phyloP scores from a whole-genome alignment of 2,329 filamentous ascomycete species.

The Fusarium newnesense region DNA sequence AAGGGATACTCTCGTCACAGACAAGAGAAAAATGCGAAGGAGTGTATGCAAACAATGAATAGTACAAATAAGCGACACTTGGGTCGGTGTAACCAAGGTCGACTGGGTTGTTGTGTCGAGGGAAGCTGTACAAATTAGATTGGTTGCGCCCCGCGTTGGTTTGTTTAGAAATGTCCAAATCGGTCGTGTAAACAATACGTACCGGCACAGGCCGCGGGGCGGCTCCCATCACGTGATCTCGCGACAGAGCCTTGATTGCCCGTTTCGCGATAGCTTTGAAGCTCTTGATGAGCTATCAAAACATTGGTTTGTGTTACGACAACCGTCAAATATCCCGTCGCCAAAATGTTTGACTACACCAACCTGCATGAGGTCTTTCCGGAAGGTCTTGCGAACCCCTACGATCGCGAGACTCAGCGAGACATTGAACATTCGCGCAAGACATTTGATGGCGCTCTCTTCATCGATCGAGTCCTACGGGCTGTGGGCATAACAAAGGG shows the following conservation, averaged over 20 bases:
- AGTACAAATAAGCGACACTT: background rate
- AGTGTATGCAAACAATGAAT: background rate
- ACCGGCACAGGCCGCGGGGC: conserved; percentile 12
- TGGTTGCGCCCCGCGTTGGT: conserved; percentile 49
- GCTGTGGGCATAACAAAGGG: conserved; percentile 76
- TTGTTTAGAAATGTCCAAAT: conserved; percentile 55
- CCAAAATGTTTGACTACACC: conserved; percentile 69
- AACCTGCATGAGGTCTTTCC: conserved; percentile 76
- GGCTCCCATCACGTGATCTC: conserved; percentile 33
- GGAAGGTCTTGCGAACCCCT: conserved; percentile 67
- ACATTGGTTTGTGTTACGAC: background rate
- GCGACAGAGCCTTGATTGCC: conserved; percentile 21
- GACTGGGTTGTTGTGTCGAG: conserved; percentile 10
- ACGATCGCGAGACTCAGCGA: conserved; percentile 68
- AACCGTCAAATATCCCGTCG: background rate
- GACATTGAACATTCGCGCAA: conserved; percentile 75
- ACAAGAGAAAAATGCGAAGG: conserved; percentile 12
- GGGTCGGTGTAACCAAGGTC: background rate
- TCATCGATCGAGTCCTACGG: conserved; percentile 81
- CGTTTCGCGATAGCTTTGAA: conserved; percentile 41
- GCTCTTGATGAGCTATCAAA: conserved; percentile 9
- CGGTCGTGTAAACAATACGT: conserved; percentile 53
- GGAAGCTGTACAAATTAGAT: conserved; percentile 38
- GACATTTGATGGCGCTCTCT: conserved; percentile 74
- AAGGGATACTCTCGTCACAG: conserved; percentile 15